Percentiles rank a stretch among this genome's conserved stretches.
These are phyloP conservation scores for Cymbopogon flexuosus DNA, from an alignment of 202 grass and related monocot genomes.

Conservation along the genomic window DNA sequence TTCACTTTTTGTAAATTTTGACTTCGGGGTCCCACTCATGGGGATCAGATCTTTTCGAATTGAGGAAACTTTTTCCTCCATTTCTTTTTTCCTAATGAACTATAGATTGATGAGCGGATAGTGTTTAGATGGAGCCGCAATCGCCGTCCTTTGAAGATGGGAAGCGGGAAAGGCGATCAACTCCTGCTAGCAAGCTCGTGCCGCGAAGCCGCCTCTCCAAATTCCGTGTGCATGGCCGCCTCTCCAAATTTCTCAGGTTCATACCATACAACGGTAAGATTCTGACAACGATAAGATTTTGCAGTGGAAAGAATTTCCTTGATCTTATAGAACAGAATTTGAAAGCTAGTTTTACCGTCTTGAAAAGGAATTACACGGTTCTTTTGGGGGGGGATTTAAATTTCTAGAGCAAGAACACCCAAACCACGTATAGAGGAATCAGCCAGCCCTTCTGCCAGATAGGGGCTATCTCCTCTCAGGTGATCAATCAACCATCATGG, in stretches of 20 bases:
- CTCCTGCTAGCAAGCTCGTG: too few relatives aligned
- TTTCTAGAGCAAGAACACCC: not conserved
- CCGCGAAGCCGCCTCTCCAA: not conserved
- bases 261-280: not conserved
- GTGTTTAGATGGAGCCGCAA: not conserved
- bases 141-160: not conserved
- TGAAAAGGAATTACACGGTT: not conserved
- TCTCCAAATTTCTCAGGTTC: not conserved
- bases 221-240: not conserved
- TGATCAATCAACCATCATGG: not conserved
- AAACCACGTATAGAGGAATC: not conserved
- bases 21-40: too few relatives aligned
- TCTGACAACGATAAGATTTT: not conserved
- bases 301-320: not conserved
- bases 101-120: not conserved
- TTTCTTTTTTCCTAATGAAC: not conserved
- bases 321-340: not conserved
- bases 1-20: too few relatives aligned
- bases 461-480: not conserved
- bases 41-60: too few relatives aligned
- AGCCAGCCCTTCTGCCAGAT: not conserved
- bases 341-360: not conserved
- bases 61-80: not conserved
- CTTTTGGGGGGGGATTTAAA: not conserved
- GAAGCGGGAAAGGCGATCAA: not conserved